phyloP scores from a whole-genome alignment of 331 rosid species.

The Cydonia oblonga region DNA sequence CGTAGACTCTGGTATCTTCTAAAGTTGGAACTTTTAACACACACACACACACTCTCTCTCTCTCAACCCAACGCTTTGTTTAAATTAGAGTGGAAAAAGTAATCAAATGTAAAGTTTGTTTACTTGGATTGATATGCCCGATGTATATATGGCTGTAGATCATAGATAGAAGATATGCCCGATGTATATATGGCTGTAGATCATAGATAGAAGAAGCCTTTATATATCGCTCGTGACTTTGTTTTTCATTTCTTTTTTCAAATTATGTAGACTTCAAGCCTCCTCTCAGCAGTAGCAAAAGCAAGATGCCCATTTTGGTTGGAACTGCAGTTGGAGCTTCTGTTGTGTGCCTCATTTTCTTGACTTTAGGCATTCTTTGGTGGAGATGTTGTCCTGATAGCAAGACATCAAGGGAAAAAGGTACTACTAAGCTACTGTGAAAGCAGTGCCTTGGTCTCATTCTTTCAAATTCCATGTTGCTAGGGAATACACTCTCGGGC shows the following conservation, averaged over 20 bases:
- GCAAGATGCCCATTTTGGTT: background rate
- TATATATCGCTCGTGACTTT: background rate
- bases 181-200: no score
- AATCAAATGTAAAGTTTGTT: no score
- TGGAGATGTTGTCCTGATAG: background rate
- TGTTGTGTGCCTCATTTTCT: background rate
- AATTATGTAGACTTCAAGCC: background rate
- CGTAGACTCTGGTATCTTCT: slow-evolving; percentile 15
- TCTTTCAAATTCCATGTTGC: background rate
- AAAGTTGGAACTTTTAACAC: no score
- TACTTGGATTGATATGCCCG: no score
- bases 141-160: no score
- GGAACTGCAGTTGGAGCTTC: slow-evolving; percentile 7
- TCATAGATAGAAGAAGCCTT: background rate
- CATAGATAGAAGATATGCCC: no score
- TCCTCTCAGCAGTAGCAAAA: background rate
- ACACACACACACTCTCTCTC: no score
- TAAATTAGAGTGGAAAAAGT: no score
- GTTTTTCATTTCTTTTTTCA: background rate
- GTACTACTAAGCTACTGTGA: background rate
- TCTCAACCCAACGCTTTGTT: no score
- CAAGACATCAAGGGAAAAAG: slow-evolving; percentile 11
- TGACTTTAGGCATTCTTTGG: background rate
- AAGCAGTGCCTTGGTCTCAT: no score
- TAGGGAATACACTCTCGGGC: background rate